Evolutionary conservation across 1,284 basidiomycete genomes (phyloP), one percentile per base, ranked within the genome.

Genomic region (Phenoliferia sp.): DNA sequence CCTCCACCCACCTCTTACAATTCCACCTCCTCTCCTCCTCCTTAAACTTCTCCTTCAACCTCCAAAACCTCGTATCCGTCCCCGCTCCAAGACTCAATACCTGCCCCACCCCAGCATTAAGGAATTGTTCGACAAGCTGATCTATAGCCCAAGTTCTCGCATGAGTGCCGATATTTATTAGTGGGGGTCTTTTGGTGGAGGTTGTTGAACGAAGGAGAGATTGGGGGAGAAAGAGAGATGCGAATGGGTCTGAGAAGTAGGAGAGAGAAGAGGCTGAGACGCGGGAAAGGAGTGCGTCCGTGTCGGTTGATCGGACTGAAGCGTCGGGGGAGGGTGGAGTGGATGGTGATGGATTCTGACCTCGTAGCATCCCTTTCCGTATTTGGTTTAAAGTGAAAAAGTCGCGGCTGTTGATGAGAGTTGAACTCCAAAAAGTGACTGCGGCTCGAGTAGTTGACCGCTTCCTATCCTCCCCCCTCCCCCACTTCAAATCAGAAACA

Each of bases 91-190:
- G 78, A 77, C 90, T 93, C 56, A 97, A 84, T 67, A 97, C 87
- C 82, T 97, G 94, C 17, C 71, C 77, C 61, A 65, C 67, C 69
- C 19, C 34, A 28, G 4, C 28, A 28, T 33, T 73, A 22, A 96
- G 74, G 84, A 93, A 97, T 56, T 83, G 78, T 28, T 88, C 81
- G 0, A 96, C 87, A 7, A 97, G 84, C 57, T 80, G 78, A 76
- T 99, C 96, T 57, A 98, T 86, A 2, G 86, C 88, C 59, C 84
- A 83, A 0, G 90, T 88, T 63, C 96, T 85, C 64, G 96, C 86
- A 73, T 90, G 91, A 1, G 95, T 99, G 10, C 95, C 95, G 57
- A 97, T 84, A 78, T 98, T 98, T 82, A 99, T 98, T 72, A 98
- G 80, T 0, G 94, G 94, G 61, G 77, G 71, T 34, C 72, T 63